phyloP scores from a whole-genome alignment of 2,329 filamentous ascomycete species.

The Remersonia thermophila region DNA sequence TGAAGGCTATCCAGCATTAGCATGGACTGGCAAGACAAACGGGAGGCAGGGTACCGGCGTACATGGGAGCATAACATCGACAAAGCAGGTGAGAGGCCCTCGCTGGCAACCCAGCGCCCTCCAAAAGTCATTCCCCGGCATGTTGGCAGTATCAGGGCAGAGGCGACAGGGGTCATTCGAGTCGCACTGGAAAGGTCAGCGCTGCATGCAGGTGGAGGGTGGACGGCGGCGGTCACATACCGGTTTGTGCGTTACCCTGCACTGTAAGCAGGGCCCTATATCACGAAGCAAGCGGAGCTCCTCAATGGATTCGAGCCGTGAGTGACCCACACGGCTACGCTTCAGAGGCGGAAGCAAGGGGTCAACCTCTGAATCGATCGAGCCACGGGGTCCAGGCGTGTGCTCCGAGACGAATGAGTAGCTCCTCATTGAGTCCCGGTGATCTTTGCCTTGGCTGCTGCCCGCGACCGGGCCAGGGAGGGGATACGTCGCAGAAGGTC shows the following conservation, averaged over 20 bases:
- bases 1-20: slow-evolving; percentile 25
- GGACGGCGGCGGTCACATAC: slow-evolving; percentile 21
- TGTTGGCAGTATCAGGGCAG: slow-evolving; percentile 29
- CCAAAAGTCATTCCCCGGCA: slow-evolving; percentile 34
- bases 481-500: slow-evolving; percentile 18
- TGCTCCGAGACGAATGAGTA: slow-evolving; percentile 31
- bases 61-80: slow-evolving; percentile 40
- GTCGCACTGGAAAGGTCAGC: slow-evolving; percentile 35
- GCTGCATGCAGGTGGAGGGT: no score
- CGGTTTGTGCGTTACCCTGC: slow-evolving; percentile 32
- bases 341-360: slow-evolving; percentile 43
- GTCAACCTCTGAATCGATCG: slow-evolving; percentile 36
- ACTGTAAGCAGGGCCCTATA: slow-evolving; percentile 38
- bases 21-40: slow-evolving; percentile 10
- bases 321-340: slow-evolving; percentile 38
- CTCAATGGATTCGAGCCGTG: slow-evolving; percentile 43
- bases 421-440: slow-evolving; percentile 28
- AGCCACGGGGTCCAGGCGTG: slow-evolving; percentile 25
- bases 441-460: slow-evolving; percentile 25
- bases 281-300: slow-evolving; percentile 40
- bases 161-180: slow-evolving; percentile 35
- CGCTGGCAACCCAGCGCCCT: slow-evolving; percentile 38
- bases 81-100: slow-evolving; percentile 33
- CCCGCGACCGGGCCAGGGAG: slow-evolving; percentile 26
- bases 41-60: slow-evolving; percentile 10